phyloP scores from a whole-genome alignment of 2,329 filamentous ascomycete genomes.

The Alternaria sp. region DNA sequence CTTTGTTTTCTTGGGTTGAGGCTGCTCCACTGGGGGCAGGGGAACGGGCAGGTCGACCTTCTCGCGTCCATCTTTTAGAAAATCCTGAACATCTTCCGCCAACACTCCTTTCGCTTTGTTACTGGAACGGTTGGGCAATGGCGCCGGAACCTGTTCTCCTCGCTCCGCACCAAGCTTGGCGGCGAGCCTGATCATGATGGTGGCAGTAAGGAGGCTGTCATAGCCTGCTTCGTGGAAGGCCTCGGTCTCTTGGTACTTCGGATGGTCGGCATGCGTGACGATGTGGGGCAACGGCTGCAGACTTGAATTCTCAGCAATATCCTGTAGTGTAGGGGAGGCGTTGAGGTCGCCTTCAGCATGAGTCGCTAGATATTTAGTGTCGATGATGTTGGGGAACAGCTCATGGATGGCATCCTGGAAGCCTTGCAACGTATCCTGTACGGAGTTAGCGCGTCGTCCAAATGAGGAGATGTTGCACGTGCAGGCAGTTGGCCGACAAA shows the following conservation, averaged over 20 bases:
- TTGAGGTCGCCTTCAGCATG: conserved; percentile 61
- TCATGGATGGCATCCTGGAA: conserved; percentile 60
- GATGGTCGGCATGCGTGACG: conserved; percentile 34
- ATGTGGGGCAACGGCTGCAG: conserved; percentile 53
- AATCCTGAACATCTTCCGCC: conserved; percentile 13
- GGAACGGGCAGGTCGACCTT: conserved; percentile 21
- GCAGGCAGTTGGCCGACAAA: conserved; percentile 65
- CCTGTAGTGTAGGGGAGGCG: conserved; percentile 55
- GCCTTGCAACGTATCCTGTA: conserved; percentile 53
- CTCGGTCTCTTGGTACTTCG: conserved; percentile 49
- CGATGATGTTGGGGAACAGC: conserved; percentile 64
- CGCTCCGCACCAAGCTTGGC: conserved; percentile 55
- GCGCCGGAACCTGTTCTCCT: background rate
- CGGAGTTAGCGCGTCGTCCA: background rate
- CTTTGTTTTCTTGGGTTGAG: background rate
- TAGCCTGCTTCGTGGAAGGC: conserved; percentile 67
- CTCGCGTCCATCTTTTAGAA: conserved; percentile 22
- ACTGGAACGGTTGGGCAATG: background rate
- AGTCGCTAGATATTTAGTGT: conserved; percentile 69
- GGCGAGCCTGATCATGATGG: conserved; percentile 63
- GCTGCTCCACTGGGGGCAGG: conserved; percentile 17
- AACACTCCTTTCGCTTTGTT: background rate
- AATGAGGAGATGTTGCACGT: background rate
- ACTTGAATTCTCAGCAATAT: conserved; percentile 55
- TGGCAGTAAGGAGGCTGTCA: conserved; percentile 66